A percentile compares a stretch with the other conserved stretches of the same genome.
phyloP scores from a whole-genome alignment of 106 monocot genomes.

The Dendrobium nobile region DNA sequence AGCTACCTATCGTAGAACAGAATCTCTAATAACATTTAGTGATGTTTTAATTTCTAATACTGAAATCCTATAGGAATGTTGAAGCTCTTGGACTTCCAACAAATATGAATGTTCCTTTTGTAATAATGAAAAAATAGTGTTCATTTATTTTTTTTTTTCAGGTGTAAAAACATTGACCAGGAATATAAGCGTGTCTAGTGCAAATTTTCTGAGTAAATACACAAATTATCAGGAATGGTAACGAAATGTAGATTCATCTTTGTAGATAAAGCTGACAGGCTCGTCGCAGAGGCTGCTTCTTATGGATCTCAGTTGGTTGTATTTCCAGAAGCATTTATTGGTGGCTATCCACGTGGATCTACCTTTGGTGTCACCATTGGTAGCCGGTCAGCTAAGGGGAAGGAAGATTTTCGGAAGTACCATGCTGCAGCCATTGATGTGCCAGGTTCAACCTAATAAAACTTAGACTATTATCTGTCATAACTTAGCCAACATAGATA shows the following conservation, averaged over 20 bases:
- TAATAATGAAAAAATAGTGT: not conserved
- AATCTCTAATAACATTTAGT: not conserved
- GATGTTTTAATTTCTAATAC: not conserved
- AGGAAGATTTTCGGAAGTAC: conserved; percentile 82
- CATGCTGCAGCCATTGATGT: conserved; percentile 90
- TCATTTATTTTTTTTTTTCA: not conserved
- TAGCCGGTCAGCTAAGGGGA: conserved; percentile 74
- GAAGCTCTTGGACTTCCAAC: not conserved
- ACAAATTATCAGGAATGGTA: not conserved
- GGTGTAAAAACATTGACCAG: not conserved
- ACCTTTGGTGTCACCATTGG: conserved; percentile 81
- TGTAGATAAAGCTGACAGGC: conserved; percentile 83
- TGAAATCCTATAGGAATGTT: not conserved
- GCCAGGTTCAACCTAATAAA: conserved; percentile 39
- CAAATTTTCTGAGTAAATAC: not conserved
- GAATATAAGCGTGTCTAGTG: not conserved
- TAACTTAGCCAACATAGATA: not conserved
- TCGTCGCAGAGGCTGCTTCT: conserved; percentile 72
- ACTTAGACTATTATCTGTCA: not conserved
- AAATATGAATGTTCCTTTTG: not conserved
- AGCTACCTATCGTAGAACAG: not conserved
- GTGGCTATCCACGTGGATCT: conserved; percentile 89
- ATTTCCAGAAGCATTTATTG: conserved; percentile 96
- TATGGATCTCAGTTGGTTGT: conserved; percentile 84
- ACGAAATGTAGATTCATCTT: not conserved